Evolutionary conservation across 441 rosid species (phyloP).

Genomic region (Gossypium gossypioides): DNA sequence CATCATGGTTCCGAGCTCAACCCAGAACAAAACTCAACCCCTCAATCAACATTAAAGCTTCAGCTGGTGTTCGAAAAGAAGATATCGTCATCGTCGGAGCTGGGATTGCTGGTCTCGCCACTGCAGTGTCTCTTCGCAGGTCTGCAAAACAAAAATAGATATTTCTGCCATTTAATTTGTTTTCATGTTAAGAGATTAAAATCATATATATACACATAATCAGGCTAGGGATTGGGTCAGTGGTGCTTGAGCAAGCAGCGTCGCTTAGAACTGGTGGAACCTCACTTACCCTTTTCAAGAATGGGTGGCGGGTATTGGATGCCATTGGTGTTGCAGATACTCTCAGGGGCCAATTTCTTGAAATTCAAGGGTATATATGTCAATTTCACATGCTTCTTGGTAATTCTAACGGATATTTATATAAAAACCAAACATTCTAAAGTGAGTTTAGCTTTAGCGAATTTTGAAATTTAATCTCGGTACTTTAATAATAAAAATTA

Average conservation of each 20-base stretch:
- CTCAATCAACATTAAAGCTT: slow-evolving; percentile 16
- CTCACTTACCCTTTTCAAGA: slow-evolving; percentile 82
- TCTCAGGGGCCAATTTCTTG: slow-evolving; percentile 65
- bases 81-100: slow-evolving; percentile 68
- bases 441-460: not conserved
- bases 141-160: not conserved
- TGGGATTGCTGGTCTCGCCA: slow-evolving; percentile 83
- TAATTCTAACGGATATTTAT: not conserved
- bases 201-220: not conserved
- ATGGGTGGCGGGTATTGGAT: slow-evolving; percentile 87
- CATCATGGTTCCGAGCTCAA: slow-evolving; percentile 20
- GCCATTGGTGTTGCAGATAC: slow-evolving; percentile 67
- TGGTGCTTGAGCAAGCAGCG: slow-evolving; percentile 79
- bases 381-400: not conserved
- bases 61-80: slow-evolving; percentile 33
- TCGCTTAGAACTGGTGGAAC: slow-evolving; percentile 89
- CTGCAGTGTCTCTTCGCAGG: slow-evolving; percentile 77
- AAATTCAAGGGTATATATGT: slow-evolving; percentile 59
- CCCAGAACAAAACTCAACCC: slow-evolving; percentile 16
- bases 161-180: not conserved
- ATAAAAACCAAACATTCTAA: not conserved
- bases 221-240: slow-evolving; percentile 67
- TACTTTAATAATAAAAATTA: no score
- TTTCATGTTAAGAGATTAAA: not conserved
- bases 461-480: no score